Conservation (phyloP, 495 filamentous ascomycete species). For the Aspergillus conjunctus region DNA sequence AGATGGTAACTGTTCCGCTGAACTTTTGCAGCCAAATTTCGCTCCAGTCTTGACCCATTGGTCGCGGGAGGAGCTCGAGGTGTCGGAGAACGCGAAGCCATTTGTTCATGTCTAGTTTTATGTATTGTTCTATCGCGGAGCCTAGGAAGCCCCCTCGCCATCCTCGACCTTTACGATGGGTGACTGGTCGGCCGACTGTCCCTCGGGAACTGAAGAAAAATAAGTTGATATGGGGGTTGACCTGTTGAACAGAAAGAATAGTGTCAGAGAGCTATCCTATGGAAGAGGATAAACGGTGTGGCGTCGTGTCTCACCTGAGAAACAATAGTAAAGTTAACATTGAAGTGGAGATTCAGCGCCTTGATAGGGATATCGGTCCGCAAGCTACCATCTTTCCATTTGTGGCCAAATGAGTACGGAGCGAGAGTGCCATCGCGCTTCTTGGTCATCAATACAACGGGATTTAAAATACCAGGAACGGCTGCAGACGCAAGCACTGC, state of each 20-base stretch:
- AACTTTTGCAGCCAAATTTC: slow-evolving; percentile 95
- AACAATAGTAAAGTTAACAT: slow-evolving; percentile 96
- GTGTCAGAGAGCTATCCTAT: not conserved
- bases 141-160: slow-evolving; percentile 96
- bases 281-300: not conserved
- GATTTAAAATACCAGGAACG: slow-evolving; percentile 93
- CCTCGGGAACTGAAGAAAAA: slow-evolving; percentile 98
- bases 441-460: slow-evolving; percentile 97
- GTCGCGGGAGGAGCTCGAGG: slow-evolving; percentile 85
- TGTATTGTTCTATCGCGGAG: slow-evolving; percentile 87
- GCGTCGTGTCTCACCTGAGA: slow-evolving; percentile 59
- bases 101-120: slow-evolving; percentile 93
- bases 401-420: slow-evolving; percentile 92
- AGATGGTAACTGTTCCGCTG: slow-evolving; percentile 92
- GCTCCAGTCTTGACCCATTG: slow-evolving; percentile 93
- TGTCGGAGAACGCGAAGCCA: slow-evolving; percentile 94
- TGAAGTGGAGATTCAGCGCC: slow-evolving; percentile 92
- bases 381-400: slow-evolving; percentile 96
- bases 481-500: slow-evolving; percentile 94
- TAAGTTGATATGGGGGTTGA: slow-evolving; percentile 96
- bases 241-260: slow-evolving; percentile 39
- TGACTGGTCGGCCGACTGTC: slow-evolving; percentile 88
- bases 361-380: slow-evolving; percentile 95
- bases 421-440: slow-evolving; percentile 69
- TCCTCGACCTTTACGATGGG: slow-evolving; percentile 87